Conservation (phyloP, 257 asterid species). For the Solanum megistacrolobum region DNA sequence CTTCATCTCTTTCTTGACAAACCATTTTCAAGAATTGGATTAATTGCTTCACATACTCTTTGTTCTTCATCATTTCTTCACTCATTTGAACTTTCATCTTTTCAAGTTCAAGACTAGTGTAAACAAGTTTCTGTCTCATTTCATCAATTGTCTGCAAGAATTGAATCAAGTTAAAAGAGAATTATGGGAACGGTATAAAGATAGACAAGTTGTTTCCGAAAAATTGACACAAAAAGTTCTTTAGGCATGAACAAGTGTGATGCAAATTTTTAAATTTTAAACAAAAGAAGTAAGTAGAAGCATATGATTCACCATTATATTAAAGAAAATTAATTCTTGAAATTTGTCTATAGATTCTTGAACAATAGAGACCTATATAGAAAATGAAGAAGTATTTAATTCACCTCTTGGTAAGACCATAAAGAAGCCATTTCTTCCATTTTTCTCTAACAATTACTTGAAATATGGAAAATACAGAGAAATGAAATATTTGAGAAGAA, state of each 20-base stretch:
- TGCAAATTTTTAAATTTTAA: not conserved
- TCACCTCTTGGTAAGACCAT: slow-evolving; percentile 67
- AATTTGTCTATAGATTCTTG: not conserved
- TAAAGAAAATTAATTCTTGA: not conserved
- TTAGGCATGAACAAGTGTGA: not conserved
- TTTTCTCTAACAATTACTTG: not conserved
- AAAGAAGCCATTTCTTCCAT: slow-evolving; percentile 53
- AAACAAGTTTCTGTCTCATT: slow-evolving; percentile 33
- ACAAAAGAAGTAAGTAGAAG: not conserved
- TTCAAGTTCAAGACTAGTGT: slow-evolving; percentile 48
- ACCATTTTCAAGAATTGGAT: slow-evolving; percentile 30
- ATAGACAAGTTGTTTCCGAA: not conserved
- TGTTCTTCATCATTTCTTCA: slow-evolving; percentile 36
- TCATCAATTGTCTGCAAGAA: slow-evolving; percentile 29
- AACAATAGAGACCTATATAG: not conserved
- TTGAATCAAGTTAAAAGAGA: not conserved
- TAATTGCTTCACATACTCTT: slow-evolving; percentile 30
- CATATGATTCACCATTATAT: not conserved
- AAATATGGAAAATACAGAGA: not conserved
- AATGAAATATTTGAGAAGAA: slow-evolving; percentile 5
- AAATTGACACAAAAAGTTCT: not conserved
- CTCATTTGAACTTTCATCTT: slow-evolving; percentile 28
- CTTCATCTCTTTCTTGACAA: slow-evolving; percentile 51
- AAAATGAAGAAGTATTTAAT: not conserved
- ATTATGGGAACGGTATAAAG: not conserved